phyloP scores from a whole-genome alignment of 2,329 filamentous ascomycete species.

The Neurospora crassa region DNA sequence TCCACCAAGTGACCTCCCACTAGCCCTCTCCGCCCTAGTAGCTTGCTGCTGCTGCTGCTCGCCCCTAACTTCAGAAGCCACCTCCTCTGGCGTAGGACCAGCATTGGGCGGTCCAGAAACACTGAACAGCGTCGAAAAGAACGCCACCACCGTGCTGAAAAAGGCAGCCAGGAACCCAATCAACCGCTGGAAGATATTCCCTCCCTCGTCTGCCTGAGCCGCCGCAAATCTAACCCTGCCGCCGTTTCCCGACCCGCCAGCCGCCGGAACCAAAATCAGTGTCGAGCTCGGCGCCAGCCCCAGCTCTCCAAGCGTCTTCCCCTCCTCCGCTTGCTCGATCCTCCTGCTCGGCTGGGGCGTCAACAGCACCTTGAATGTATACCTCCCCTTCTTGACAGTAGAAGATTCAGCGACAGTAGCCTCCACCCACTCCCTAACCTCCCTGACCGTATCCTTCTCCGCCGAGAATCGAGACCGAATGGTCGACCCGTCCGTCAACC shows the following conservation, averaged over 20 bases:
- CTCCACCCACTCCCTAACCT: constrained; percentile 74
- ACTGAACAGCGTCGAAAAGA: constrained; percentile 20
- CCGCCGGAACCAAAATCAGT: constrained; percentile 67
- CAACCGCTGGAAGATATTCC: constrained; percentile 22
- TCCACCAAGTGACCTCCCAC: not conserved
- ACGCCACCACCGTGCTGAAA: constrained; percentile 18
- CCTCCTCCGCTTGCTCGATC: constrained; percentile 68
- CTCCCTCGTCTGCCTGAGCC: constrained; percentile 1
- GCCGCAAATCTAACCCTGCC: not conserved
- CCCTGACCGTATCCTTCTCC: constrained; percentile 50
- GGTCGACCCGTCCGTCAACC: constrained; percentile 72
- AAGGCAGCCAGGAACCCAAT: constrained; percentile 27
- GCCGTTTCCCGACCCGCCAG: constrained; percentile 12
- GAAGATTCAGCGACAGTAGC: constrained; percentile 33
- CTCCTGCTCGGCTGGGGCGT: constrained; percentile 66
- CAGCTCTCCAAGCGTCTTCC: constrained; percentile 55
- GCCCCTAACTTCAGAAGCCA: constrained; percentile 16
- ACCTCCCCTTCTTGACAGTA: constrained; percentile 39
- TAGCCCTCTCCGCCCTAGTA: not conserved
- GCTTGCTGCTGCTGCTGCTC: constrained; percentile 1
- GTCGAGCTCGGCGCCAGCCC: constrained; percentile 73
- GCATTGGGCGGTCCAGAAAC: constrained; percentile 8
- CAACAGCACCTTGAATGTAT: constrained; percentile 75
- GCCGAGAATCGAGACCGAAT: constrained; percentile 35
- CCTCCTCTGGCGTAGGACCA: constrained; percentile 13